Evolutionary conservation across 2,329 filamentous ascomycete genomes (phyloP).

Genomic region (Parastagonospora nodorum): DNA sequence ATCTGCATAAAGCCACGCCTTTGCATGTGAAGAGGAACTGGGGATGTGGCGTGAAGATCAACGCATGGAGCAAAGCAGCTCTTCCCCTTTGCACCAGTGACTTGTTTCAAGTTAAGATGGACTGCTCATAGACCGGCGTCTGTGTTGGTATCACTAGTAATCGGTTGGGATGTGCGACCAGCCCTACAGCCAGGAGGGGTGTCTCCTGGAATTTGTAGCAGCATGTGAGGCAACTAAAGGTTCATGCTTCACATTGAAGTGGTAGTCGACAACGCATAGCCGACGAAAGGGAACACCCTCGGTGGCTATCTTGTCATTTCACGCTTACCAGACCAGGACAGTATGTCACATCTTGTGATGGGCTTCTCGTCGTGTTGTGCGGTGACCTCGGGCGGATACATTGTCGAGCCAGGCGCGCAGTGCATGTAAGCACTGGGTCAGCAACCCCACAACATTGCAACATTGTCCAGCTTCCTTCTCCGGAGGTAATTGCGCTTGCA

Average conservation of each 20-base stretch:
- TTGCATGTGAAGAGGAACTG: constrained; percentile 12
- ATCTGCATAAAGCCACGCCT: neutral
- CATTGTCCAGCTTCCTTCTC: constrained; percentile 17
- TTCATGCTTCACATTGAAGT: neutral
- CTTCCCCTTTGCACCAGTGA: constrained; percentile 13
- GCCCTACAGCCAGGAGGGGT: neutral
- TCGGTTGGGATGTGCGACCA: neutral
- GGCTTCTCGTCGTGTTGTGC: neutral
- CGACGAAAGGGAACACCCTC: neutral
- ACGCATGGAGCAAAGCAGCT: constrained; percentile 10
- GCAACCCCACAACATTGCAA: constrained; percentile 10
- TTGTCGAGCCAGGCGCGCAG: constrained; percentile 14
- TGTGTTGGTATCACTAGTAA: constrained; percentile 1
- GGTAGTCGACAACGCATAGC: neutral
- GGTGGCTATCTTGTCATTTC: constrained; percentile 1
- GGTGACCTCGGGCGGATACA: constrained; percentile 19
- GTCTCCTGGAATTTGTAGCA: constrained; percentile 3
- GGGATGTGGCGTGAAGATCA: constrained; percentile 17
- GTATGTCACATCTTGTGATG: constrained; percentile 3
- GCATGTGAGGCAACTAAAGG: neutral
- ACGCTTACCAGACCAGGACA: constrained; percentile 1
- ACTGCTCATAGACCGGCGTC: constrained; percentile 7
- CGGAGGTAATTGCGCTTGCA: constrained; percentile 10
- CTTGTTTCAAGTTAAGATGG: constrained; percentile 12
- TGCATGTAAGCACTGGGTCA: constrained; percentile 13